Evolutionary conservation across 257 asterid genomes (phyloP).

Genomic region (Scutellaria barbata): DNA sequence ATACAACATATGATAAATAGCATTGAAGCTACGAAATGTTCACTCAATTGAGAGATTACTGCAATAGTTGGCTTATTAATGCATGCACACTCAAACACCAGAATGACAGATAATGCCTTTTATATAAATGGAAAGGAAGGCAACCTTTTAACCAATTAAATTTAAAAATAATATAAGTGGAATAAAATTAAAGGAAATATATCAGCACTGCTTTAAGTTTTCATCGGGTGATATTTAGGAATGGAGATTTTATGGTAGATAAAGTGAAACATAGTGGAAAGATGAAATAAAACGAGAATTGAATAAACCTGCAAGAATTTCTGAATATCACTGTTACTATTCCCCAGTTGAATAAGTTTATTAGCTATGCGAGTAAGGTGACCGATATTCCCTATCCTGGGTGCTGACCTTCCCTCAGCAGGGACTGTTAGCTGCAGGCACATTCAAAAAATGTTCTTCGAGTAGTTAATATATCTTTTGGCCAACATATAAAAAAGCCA

Average conservation of each 20-base stretch:
- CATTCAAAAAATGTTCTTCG: constrained; percentile 16
- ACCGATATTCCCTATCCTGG: constrained; percentile 87
- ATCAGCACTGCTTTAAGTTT: background rate
- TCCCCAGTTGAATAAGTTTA: constrained; percentile 74
- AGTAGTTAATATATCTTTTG: background rate
- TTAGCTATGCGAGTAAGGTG: constrained; percentile 83
- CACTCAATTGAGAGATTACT: background rate
- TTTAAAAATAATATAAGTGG: constrained; percentile 9
- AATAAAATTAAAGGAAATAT: background rate
- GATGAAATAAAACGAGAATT: constrained; percentile 10
- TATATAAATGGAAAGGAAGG: background rate
- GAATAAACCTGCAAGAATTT: constrained; percentile 67
- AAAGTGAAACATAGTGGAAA: background rate
- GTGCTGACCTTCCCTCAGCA: constrained; percentile 65
- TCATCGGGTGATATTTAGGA: background rate
- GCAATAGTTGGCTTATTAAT: background rate
- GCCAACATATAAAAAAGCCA: constrained; percentile 12
- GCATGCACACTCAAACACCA: constrained; percentile 23
- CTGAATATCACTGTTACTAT: constrained; percentile 56
- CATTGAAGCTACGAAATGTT: constrained; percentile 5
- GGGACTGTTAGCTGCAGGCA: constrained; percentile 67
- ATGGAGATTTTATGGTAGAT: background rate
- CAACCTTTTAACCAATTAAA: background rate
- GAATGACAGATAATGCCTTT: background rate
- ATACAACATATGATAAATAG: background rate